These are phyloP conservation scores for Aspergillus conjunctus DNA, from an alignment of 495 filamentous ascomycete species.

Conservation along the genomic window DNA sequence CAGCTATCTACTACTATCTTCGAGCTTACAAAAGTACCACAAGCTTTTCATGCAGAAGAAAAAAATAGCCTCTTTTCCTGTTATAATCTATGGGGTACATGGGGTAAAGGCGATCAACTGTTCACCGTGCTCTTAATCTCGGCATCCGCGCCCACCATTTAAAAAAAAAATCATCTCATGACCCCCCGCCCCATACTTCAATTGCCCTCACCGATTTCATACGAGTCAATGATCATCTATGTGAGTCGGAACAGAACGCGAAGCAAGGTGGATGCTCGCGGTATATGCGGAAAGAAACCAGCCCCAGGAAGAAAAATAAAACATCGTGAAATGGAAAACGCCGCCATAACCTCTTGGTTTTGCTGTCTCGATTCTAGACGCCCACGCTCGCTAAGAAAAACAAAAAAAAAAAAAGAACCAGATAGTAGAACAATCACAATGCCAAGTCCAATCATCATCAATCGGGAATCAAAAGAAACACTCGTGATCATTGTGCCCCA, in stretches of 20 bases:
- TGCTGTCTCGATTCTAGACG: constrained; percentile 14
- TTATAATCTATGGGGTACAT: constrained; percentile 1
- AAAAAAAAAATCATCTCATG: constrained; percentile 1
- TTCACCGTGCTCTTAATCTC: not conserved
- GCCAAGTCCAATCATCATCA: constrained; percentile 10
- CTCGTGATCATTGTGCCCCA: constrained; percentile 11
- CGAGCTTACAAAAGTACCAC: not conserved
- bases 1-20: not conserved
- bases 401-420: constrained; percentile 14
- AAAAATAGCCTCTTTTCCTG: constrained; percentile 1
- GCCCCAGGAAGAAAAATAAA: constrained; percentile 16
- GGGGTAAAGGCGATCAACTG: constrained; percentile 1
- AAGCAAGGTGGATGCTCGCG: constrained; percentile 7
- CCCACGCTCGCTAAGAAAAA: constrained; percentile 27
- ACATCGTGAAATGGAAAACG: constrained; percentile 19
- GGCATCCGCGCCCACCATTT: not conserved
- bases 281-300: constrained; percentile 7
- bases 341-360: constrained; percentile 17
- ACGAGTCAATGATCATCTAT: constrained; percentile 6
- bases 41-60: not conserved
- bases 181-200: constrained; percentile 1
- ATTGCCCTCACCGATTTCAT: constrained; percentile 7
- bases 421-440: not conserved
- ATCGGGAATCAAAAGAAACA: constrained; percentile 7
- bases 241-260: constrained; percentile 6